Percentiles rank a stretch among this genome's conserved stretches.
Evolutionary conservation across 129 eudicot genomes (phyloP).

Genomic region (Chrysanthemum seticuspe): DNA sequence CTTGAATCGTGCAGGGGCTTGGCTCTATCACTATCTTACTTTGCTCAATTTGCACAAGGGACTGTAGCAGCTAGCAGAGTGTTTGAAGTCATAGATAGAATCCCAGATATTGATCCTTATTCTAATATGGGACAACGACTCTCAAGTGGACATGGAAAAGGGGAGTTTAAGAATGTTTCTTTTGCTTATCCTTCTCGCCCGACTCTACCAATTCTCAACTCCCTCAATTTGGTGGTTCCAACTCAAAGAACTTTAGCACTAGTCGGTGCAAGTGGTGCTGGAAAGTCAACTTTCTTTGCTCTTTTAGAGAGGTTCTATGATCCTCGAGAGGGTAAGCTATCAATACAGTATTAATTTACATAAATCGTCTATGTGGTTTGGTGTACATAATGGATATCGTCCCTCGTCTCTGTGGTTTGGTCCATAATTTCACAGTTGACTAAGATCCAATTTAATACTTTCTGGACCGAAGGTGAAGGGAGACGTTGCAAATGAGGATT

Average conservation of each 20-base stretch:
- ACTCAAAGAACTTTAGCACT: constrained; percentile 62
- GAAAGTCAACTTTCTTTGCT: constrained; percentile 82
- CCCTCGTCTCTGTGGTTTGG: no score
- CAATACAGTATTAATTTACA: no score
- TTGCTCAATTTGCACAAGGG: constrained; percentile 87
- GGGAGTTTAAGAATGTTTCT: constrained; percentile 56
- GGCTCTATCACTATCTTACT: constrained; percentile 68
- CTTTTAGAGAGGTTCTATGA: constrained; percentile 83
- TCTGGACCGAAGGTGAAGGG: no score
- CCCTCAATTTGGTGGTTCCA: constrained; percentile 65
- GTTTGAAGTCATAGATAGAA: constrained; percentile 70
- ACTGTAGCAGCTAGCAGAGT: constrained; percentile 85
- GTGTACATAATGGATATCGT: no score
- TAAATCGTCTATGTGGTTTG: no score
- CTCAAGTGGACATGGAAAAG: constrained; percentile 53
- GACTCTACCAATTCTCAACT: constrained; percentile 56
- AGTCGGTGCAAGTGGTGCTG: constrained; percentile 89
- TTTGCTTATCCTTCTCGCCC: constrained; percentile 84
- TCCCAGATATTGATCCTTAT: constrained; percentile 76
- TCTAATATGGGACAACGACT: constrained; percentile 60
- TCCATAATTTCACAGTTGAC: no score
- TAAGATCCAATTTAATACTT: no score
- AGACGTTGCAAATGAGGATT: no score
- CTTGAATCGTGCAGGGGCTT: constrained; percentile 51
- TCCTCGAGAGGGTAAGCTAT: constrained; percentile 56